Conservation (phyloP, 495 filamentous ascomycete genomes). For the Tuber microsphaerosporum region DNA sequence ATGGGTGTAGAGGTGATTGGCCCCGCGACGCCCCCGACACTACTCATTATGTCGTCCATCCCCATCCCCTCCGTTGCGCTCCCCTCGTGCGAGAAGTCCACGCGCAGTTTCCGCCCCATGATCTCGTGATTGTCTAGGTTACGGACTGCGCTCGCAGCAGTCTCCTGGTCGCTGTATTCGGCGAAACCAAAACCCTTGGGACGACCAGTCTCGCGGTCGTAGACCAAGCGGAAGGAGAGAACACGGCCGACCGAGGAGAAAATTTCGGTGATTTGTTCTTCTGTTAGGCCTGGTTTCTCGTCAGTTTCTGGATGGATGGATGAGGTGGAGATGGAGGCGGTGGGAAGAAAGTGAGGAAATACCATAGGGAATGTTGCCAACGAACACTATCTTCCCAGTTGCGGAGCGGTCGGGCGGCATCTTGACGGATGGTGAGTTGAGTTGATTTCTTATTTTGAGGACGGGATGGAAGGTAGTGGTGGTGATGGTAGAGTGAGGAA, state of each 20-base stretch:
- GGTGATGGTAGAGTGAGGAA: neutral
- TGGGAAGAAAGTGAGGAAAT: constrained; percentile 11
- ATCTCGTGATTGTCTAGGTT: constrained; percentile 95
- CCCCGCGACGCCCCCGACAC: constrained; percentile 1
- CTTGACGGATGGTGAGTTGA: constrained; percentile 15
- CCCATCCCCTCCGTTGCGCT: constrained; percentile 45
- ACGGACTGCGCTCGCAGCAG: constrained; percentile 85
- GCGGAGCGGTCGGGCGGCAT: constrained; percentile 52
- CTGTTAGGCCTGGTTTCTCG: constrained; percentile 63
- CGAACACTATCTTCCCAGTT: constrained; percentile 62
- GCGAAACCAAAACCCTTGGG: constrained; percentile 97
- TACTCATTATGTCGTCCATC: constrained; percentile 32
- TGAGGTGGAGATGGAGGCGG: neutral
- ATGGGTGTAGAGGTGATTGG: constrained; percentile 42
- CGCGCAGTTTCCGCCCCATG: constrained; percentile 87
- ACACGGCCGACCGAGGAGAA: constrained; percentile 82
- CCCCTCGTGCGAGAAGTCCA: constrained; percentile 91
- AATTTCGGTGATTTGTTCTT: constrained; percentile 88
- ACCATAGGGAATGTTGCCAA: constrained; percentile 78
- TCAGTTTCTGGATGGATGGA: constrained; percentile 10
- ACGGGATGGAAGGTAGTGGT: neutral
- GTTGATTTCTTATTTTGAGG: neutral
- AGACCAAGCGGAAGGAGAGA: constrained; percentile 85
- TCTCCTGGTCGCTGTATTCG: constrained; percentile 83
- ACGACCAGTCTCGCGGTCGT: constrained; percentile 88